Evolutionary conservation across 2,329 filamentous ascomycete genomes (phyloP), one percentile per base, ranked within the genome.

Genomic region (Shiraia sp.): DNA sequence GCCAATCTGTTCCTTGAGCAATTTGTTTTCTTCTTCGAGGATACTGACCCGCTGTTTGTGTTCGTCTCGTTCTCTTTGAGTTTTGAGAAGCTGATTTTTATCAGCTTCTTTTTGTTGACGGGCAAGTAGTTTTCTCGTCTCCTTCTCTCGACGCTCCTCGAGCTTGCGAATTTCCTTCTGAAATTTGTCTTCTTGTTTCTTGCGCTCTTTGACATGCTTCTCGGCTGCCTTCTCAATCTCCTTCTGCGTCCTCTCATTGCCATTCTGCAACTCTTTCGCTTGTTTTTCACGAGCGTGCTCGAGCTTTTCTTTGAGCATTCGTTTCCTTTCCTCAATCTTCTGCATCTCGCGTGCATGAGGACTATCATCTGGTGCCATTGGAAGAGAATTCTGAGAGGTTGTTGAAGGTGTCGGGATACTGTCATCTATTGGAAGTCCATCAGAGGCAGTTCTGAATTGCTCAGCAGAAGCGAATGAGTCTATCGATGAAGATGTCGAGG

Each of bases 121-220:
- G 50, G 82, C 78, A 49, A 88, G 81, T 2, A 87, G 70, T 65
- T 84, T 86, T 48, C 72, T 72, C 32, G 87, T 71, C 57, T 89
- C 85, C 10, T 77, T 77, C 49, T 79, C 77, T 54, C 85, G 83
- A 53, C 83, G 85, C 32, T 83, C 83, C 52, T 86, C 80, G 37
- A 85, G 80, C 60, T 85, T 87, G 30, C 80, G 79, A 0, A 84
- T 63, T 39, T 74, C 68, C 22, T 65, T 67, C 9, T 65, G 56
- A 26, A 70, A 72, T 40, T 72, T 72, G 7, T 69, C 63, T 47
- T 71, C 64, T 22, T 74, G 66, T 35, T 72, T 73, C 36, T 63
- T 63, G 43, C 57, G 59, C 50, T 86, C 82, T 33, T 73, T 75
- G 32, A 82, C 78, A 63, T 87, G 82, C 58, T 80, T 84, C 59